Conservation (phyloP, 495 filamentous ascomycete species). For the Hypoxylon lenormandii region DNA sequence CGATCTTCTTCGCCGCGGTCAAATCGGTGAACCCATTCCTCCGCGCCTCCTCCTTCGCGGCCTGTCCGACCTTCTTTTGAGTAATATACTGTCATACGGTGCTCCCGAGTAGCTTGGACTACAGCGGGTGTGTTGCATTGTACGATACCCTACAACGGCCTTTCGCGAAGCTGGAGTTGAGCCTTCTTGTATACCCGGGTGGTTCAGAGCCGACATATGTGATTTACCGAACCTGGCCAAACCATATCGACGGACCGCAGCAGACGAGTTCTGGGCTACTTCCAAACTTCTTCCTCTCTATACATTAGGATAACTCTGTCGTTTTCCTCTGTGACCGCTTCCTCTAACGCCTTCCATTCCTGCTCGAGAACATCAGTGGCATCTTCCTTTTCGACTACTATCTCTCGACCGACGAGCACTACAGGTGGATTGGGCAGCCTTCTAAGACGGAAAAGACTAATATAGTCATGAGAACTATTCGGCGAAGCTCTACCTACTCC, state of each 20-base stretch:
- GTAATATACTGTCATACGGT: slow-evolving; percentile 25
- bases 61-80: slow-evolving; percentile 23
- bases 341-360: neutral
- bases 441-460: neutral
- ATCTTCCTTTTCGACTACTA: slow-evolving; percentile 1
- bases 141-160: slow-evolving; percentile 26
- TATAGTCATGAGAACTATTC: slow-evolving; percentile 38
- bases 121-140: slow-evolving; percentile 37
- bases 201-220: slow-evolving; percentile 22
- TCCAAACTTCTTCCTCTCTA: neutral
- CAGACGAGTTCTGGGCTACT: slow-evolving; percentile 2
- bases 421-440: neutral
- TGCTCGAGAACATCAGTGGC: neutral
- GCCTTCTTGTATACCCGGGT: slow-evolving; percentile 18
- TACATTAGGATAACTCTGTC: slow-evolving; percentile 3
- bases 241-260: slow-evolving; percentile 16
- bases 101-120: slow-evolving; percentile 4
- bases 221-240: slow-evolving; percentile 8
- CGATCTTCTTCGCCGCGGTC: slow-evolving; percentile 27
- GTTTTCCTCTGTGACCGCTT: slow-evolving; percentile 5
- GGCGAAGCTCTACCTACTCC: slow-evolving; percentile 18
- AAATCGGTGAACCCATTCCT: slow-evolving; percentile 28
- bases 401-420: slow-evolving; percentile 17
- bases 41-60: slow-evolving; percentile 24
- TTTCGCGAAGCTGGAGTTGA: slow-evolving; percentile 27